These are phyloP conservation scores for Limonomyces culmigenus DNA, from an alignment of 1,284 basidiomycete species.

Conservation along the genomic window DNA sequence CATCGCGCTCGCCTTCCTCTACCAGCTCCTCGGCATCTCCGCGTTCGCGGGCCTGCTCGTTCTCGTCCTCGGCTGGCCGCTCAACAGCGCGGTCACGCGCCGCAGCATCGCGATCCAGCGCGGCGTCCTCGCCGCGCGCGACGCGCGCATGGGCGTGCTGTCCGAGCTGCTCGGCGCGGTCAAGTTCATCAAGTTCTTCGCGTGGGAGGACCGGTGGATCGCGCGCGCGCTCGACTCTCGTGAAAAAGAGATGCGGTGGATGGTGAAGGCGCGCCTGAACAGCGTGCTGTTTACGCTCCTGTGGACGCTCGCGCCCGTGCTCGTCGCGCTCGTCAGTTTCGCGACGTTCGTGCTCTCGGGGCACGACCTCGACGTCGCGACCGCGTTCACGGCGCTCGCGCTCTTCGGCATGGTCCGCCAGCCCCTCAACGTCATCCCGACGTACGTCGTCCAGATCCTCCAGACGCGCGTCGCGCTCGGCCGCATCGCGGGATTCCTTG, in stretches of 20 bases:
- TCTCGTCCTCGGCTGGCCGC: constrained; percentile 43
- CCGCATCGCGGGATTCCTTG: constrained; percentile 67
- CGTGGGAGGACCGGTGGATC: constrained; percentile 65
- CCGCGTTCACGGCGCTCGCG: constrained; percentile 62
- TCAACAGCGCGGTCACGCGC: constrained; percentile 49
- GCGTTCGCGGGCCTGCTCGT: constrained; percentile 64
- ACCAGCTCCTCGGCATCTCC: constrained; percentile 68
- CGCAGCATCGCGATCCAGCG: constrained; percentile 42
- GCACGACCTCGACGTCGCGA: constrained; percentile 44
- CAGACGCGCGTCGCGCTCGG: constrained; percentile 65
- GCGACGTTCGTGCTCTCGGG: constrained; percentile 42
- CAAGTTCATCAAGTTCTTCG: constrained; percentile 55
- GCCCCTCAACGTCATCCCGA: constrained; percentile 56
- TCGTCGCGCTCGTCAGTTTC: constrained; percentile 58
- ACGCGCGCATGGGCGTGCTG: constrained; percentile 59
- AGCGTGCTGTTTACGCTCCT: constrained; percentile 43
- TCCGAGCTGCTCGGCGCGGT: constrained; percentile 69
- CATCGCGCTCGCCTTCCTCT: constrained; percentile 61
- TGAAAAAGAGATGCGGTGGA: constrained; percentile 44
- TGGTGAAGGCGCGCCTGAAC: constrained; percentile 50
- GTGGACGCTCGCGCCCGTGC: constrained; percentile 49
- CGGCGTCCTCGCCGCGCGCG: constrained; percentile 27
- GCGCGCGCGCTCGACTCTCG: constrained; percentile 26
- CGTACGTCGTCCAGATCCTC: constrained; percentile 45
- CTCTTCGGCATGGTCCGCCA: constrained; percentile 55